Evolutionary conservation across 257 asterid genomes (phyloP).

Genomic region (Primulina tabacum): DNA sequence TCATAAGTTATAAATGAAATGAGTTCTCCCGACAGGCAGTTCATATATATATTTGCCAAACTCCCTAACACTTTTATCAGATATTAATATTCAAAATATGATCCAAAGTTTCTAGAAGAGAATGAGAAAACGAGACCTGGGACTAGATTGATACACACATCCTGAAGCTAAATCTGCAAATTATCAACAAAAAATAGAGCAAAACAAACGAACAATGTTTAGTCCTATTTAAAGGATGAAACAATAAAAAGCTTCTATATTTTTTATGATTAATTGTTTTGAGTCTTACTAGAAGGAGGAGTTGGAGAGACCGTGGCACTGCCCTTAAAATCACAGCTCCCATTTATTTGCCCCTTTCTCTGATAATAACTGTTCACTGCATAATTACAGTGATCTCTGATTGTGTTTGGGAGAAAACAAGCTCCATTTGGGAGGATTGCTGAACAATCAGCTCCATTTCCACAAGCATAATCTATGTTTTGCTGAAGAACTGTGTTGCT

Average conservation of each 20-base stretch:
- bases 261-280: background rate
- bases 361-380: slow-evolving; percentile 91
- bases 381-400: slow-evolving; percentile 75
- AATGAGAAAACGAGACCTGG: slow-evolving; percentile 49
- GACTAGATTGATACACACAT: slow-evolving; percentile 55
- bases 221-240: background rate
- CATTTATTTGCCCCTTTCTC: slow-evolving; percentile 38
- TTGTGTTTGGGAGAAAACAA: slow-evolving; percentile 72
- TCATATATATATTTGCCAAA: too few species aligned
- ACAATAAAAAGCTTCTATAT: background rate
- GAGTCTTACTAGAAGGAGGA: slow-evolving; percentile 47
- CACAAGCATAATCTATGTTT: slow-evolving; percentile 87
- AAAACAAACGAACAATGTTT: background rate
- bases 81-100: background rate
- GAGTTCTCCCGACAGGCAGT: background rate
- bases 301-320: slow-evolving; percentile 41
- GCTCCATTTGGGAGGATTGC: slow-evolving; percentile 57
- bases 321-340: slow-evolving; percentile 69
- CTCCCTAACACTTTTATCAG: background rate
- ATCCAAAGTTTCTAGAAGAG: background rate
- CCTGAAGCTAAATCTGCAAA: slow-evolving; percentile 45
- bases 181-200: background rate
- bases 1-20: background rate
- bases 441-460: slow-evolving; percentile 72
- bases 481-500: slow-evolving; percentile 45